A percentile compares a stretch with the other conserved stretches of the same genome.
These are phyloP conservation scores for Coemansia sp. DNA, from an alignment of 192 early-diverging fungal genomes.

Conservation along the genomic window DNA sequence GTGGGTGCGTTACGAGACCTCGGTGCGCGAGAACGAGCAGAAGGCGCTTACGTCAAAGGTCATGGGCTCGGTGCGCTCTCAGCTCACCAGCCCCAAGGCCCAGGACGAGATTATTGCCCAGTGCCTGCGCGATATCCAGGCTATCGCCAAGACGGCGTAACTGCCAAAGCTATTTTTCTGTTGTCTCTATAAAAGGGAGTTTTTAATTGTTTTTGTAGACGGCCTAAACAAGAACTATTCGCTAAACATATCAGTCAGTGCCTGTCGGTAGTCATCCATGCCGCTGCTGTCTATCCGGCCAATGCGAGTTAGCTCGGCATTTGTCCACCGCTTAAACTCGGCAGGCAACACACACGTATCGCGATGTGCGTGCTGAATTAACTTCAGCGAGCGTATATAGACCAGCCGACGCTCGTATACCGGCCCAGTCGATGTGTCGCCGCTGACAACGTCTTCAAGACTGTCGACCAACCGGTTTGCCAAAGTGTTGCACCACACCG, in stretches of 20 bases:
- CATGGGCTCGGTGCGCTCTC: slow-evolving; percentile 64
- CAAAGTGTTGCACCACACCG: slow-evolving; percentile 30
- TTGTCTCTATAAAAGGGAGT: too few relatives aligned
- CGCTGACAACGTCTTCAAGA: slow-evolving; percentile 9
- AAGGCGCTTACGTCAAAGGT: slow-evolving; percentile 78
- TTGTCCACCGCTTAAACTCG: slow-evolving; percentile 20
- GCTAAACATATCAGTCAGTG: slow-evolving; percentile 19
- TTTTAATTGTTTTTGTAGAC: too few relatives aligned
- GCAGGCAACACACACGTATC: slow-evolving; percentile 15
- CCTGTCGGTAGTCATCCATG: slow-evolving; percentile 31
- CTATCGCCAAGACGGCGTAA: slow-evolving; percentile 44
- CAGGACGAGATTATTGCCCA: slow-evolving; percentile 53
- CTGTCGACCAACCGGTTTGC: slow-evolving; percentile 14
- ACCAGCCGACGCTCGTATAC: slow-evolving; percentile 13
- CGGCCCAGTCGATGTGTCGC: not conserved
- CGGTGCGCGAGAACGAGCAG: slow-evolving; percentile 91
- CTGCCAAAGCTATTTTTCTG: too few relatives aligned
- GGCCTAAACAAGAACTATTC: not conserved
- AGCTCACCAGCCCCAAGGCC: slow-evolving; percentile 49
- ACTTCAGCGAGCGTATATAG: slow-evolving; percentile 27
- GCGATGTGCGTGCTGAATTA: slow-evolving; percentile 16
- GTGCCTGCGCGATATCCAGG: slow-evolving; percentile 54
- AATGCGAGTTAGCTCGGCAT: slow-evolving; percentile 16
- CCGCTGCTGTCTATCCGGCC: not conserved
- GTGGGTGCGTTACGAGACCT: slow-evolving; percentile 95